Base-by-base conservation (phyloP, 441 rosid genomes). In the Brassica balearica region DNA sequence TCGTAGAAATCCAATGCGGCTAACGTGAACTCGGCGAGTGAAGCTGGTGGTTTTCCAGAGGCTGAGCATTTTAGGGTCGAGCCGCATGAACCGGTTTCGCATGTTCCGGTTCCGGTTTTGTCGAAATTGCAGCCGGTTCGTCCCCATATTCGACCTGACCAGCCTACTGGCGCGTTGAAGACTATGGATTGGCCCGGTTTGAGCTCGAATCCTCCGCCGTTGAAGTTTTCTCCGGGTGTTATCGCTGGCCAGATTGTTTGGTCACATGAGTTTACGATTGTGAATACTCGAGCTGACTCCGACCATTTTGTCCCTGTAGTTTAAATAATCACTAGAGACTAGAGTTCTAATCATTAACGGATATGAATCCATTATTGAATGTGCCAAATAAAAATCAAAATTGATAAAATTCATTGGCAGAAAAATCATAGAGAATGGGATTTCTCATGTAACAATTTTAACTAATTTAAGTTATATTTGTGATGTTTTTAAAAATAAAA, bases 121-220 rank as follows among this genome's bases (percentile, higher is more conserved):
- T 93, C 91, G 15, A 96, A 96, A 0, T 75, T 82, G 85, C 98
- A 96, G 1, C 97, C 98, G 11, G 87, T 87, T 84, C 97, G 84
- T 25, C 86, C 98, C 99, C 99, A 96, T 11, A 95, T 90, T 60
- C 98, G 85, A 5, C 99, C 99, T 7, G 82, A 74, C 99, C 99
- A 95, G 2, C 92, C 90, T 0, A 86, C 90, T 0, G 97, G 97
- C 22, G 99, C 95, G 0, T 34, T 63, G 77, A 88, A 84, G 0
- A 92, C 91, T 0, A 89, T 75, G 8, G 97, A 92, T 70, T 96
- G 96, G 36, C 88, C 93, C 4, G 96, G 1, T 78, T 87, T 90
- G 2, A 96, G 73, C 19, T 59, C 66, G 64, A 94, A 84, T 53
- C 99, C 97, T 3, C 98, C 97, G 0, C 90, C 94, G 14, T 86